These are phyloP conservation scores for Bathelium albidoporum DNA, from an alignment of 495 filamentous ascomycete species.

Conservation along the genomic window DNA sequence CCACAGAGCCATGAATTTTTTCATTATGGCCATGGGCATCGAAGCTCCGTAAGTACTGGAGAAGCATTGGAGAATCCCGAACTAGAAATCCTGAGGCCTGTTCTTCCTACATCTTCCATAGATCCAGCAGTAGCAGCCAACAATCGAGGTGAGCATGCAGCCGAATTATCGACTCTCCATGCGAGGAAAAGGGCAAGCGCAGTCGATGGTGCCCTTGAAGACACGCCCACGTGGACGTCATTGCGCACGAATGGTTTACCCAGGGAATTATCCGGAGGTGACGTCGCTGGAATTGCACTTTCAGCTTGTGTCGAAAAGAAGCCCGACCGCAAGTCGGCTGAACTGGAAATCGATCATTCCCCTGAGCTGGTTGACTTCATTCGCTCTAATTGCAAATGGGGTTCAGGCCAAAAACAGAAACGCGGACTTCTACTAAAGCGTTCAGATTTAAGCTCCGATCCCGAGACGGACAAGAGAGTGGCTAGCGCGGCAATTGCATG, in stretches of 20 bases:
- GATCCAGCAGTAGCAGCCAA: background rate
- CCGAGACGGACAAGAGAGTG: background rate
- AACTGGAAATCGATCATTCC: background rate
- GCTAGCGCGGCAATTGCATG: background rate
- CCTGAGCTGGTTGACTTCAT: background rate
- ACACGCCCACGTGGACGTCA: background rate
- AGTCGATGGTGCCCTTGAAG: background rate
- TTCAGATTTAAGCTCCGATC: background rate
- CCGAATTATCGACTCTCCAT: background rate
- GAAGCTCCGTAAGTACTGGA: slow-evolving; percentile 17
- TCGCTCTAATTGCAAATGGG: background rate
- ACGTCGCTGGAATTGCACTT: background rate
- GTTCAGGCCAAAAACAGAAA: background rate
- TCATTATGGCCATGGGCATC: slow-evolving; percentile 8
- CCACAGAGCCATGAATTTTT: slow-evolving; percentile 7
- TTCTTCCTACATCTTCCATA: slow-evolving; percentile 5
- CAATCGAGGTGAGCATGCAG: background rate
- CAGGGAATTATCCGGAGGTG: background rate
- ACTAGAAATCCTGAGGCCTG: slow-evolving; percentile 21
- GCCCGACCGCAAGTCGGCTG: background rate
- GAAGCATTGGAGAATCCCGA: slow-evolving; percentile 23
- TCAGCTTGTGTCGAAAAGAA: background rate
- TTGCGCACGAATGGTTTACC: background rate
- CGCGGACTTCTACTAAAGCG: background rate
- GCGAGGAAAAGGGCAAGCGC: background rate